Evolutionary conservation across 1,284 basidiomycete genomes (phyloP), one percentile per base, ranked within the genome.

Genomic region (Tetrapyrgos nigripes): DNA sequence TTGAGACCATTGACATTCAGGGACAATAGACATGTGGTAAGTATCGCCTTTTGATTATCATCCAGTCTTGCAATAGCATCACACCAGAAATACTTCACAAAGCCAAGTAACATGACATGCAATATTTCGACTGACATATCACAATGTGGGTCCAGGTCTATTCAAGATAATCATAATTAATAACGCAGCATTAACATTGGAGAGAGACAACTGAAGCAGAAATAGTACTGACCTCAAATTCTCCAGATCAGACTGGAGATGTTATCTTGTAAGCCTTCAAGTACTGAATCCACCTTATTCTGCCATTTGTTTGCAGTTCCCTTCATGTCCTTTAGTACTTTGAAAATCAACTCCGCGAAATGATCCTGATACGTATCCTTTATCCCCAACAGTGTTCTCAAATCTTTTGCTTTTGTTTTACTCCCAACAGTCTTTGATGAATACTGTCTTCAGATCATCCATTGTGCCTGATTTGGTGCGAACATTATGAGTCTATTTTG

Each of bases 121-220:
- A 78, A 63, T 5, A 76, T 69, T 58, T 78, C 72, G 1, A 76
- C 71, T 0, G 74, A 74, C 1, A 72, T 74, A 53, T 78, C 73
- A 17, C 47, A 26, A 53, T 74, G 67, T 0, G 70, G 66, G 60
- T 77, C 68, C 13, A 76, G 56, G 23, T 61, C 73, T 76, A 24
- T n/a, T 48, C n/a, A 44, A 19, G 13, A 10, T 19, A 37, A 17
- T 48, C 4, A 46, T 14, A 5, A 17, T 13, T 8, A 13, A 28
- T n/a, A 8, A 40, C 3, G 8, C 9, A 33, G 17, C 19, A n/a
- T 17, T 40, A n/a, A 40, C 4, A 40, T 40, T 17, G 17, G 17
- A 40, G 31, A 14, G 8, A 33, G 14, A 33, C 14, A 8, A 14
- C 14, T 14, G 31, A 33, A 33, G 31, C 8, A 10, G 14, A 24